phyloP scores from a whole-genome alignment of 2,329 filamentous ascomycete genomes.

The Penicillium sp. region DNA sequence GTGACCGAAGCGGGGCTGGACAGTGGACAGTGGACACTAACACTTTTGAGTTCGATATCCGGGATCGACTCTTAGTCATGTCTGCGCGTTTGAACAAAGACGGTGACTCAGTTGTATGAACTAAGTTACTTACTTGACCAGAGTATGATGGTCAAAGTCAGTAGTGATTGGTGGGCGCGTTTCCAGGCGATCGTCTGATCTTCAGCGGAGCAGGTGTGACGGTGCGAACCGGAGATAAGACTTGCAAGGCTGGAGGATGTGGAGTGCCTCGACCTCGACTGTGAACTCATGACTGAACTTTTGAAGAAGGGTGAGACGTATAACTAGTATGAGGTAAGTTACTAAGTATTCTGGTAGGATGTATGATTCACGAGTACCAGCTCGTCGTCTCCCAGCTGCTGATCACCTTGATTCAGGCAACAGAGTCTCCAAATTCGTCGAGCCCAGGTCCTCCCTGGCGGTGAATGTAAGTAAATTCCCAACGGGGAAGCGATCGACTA shows the following conservation, averaged over 20 bases:
- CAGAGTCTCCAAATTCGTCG: neutral
- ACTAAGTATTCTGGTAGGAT: neutral
- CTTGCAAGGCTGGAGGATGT: neutral
- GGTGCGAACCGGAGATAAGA: neutral
- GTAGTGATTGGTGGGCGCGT: neutral
- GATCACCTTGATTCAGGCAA: neutral
- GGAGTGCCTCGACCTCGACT: neutral
- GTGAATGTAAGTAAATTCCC: conserved; percentile 8
- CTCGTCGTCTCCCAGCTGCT: neutral
- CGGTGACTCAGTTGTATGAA: neutral
- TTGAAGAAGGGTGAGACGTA: neutral
- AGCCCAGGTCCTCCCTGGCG: conserved; percentile 4
- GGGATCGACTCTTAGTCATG: neutral
- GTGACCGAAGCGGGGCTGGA: conserved; percentile 8
- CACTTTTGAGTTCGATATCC: neutral
- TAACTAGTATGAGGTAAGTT: neutral
- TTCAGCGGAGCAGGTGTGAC: neutral
- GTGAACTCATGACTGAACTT: neutral
- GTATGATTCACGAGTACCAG: neutral
- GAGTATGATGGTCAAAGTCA: too few species aligned
- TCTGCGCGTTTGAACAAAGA: neutral
- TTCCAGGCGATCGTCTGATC: neutral
- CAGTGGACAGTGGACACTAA: neutral
- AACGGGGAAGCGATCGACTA: conserved; percentile 24
- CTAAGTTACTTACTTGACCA: too few species aligned